Evolutionary conservation across 2,329 filamentous ascomycete genomes (phyloP), one percentile per base, ranked within the genome.

Genomic region (Trichoderma koningiopsis): DNA sequence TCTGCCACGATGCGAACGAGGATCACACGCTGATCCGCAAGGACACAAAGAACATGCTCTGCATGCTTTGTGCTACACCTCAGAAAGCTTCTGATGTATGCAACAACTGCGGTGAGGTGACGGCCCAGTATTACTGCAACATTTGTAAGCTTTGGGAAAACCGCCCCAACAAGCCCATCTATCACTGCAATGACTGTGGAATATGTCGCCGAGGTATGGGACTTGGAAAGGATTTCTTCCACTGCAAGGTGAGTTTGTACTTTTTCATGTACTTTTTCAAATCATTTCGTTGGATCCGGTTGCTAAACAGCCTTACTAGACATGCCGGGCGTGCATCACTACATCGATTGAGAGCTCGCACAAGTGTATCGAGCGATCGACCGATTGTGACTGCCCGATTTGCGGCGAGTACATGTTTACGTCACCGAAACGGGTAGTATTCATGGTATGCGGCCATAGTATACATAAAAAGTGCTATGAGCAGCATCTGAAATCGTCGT

Each of bases 71-170:
- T 79, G 89, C 90, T 7, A 93, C 91, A 68, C 91, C 96, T 2
- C 96, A 99, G 75, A 88, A 88, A 68, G 94, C 92, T 4, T 89
- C 88, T 35, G 93, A 97, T 72, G 85, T 88, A 63, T 99, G 96
- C 78, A 84, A 86, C 62, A 85, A 88, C 68, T 99, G 96, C 77
- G 91, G 90, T 22, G 88, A 89, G 73, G 87, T 89, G 69, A 88
- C 93, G 7, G 94, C 95, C 14, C 91, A 91, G 76, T 98, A 98
- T 79, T 99, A 96, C 78, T 99, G 96, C 81, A 87, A 89, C 66
- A 91, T 96, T 68, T 99, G 96, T 85, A 97, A 97, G 81, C 85
- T 99, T 1, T 99, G 96, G 96, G 95, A 98, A 76, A 94, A 98
- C 76, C 92, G 97, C 74, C 88, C 89, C 67, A 90, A 89, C 73